These are phyloP conservation scores for Aaosphaeria arxii DNA, from an alignment of 2,329 filamentous ascomycete species.

Conservation along the genomic window DNA sequence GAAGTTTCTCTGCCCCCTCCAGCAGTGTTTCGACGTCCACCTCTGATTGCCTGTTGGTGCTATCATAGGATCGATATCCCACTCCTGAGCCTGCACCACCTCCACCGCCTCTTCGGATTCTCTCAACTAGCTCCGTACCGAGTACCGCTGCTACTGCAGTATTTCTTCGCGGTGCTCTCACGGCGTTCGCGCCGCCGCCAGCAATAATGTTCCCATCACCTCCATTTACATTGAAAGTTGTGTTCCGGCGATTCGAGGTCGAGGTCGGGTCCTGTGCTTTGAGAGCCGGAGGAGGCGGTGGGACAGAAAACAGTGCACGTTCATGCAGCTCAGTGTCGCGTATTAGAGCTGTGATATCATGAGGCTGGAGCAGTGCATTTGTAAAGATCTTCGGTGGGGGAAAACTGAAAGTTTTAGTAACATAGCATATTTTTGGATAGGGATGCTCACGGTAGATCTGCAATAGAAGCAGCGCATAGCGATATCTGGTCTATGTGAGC, in stretches of 20 bases:
- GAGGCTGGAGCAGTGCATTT: conserved; percentile 80
- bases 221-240: conserved; percentile 43
- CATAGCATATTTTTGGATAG: no score
- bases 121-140: conserved; percentile 80
- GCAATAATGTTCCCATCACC: conserved; percentile 25
- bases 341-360: conserved; percentile 92
- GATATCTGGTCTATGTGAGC: conserved; percentile 51
- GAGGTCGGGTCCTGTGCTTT: conserved; percentile 46
- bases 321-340: conserved; percentile 95
- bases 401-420: conserved; percentile 57
- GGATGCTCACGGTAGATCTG: conserved; percentile 42
- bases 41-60: conserved; percentile 58
- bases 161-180: conserved; percentile 61
- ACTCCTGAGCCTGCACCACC: conserved; percentile 51
- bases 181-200: conserved; percentile 40
- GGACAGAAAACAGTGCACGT: conserved; percentile 89
- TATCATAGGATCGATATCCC: conserved; percentile 42
- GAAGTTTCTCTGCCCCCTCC: conserved; percentile 83
- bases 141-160: conserved; percentile 88
- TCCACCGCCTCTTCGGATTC: conserved; percentile 63
- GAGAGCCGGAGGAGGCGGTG: conserved; percentile 58
- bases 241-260: conserved; percentile 44
- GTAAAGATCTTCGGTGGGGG: conserved; percentile 92
- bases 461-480: conserved; percentile 47
- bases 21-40: conserved; percentile 85